Base-by-base conservation (phyloP, 176 grass and related monocot genomes). In the Musa troglodytarum region DNA sequence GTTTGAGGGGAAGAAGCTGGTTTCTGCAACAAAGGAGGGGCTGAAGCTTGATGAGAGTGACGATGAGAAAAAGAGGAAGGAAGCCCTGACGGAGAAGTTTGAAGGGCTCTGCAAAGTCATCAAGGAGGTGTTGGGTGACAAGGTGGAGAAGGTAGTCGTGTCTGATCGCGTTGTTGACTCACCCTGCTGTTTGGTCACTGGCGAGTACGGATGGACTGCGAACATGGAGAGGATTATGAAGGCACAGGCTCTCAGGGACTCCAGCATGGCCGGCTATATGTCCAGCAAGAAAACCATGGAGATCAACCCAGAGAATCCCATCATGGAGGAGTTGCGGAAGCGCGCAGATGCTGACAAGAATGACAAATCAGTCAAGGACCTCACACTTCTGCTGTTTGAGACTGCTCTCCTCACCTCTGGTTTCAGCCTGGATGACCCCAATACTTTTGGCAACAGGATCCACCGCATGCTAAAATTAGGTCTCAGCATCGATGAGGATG, bases 191-290 rank as follows among this genome's bases (percentile, higher is more conserved):
- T 88, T 98, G 0, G 95, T 98, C 13, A 98, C 95, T 0, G 95
- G 95, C 0, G 90, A 98, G 82, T 98, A 98, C 8, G 95, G 95
- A 49, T 98, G 95, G 95, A 91, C 95, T 0, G 95, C 95, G 4
- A 98, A 98, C 78, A 98, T 98, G 95, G 95, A 98, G 86, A 94
- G 95, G 55, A 98, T 98, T 78, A 98, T 98, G 95, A 98, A 87
- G 82, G 95, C 95, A 2, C 95, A 98, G 68, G 95, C 95, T 2
- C 81, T 98, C 62, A 86, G 90, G 82, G 90, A 98, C 71, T 87
- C 82, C 0, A 94, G 95, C 95, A 98, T 98, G 90, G 55, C 84
- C 2, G 95, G 90, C 0, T 94, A 98, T 74, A 98, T 98, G 95
- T 93, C 90, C 0, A 82, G 78, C 82, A 99, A 99, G 88, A 99